phyloP scores from a whole-genome alignment of 345 rosid species.

The Aquilaria sinensis region DNA sequence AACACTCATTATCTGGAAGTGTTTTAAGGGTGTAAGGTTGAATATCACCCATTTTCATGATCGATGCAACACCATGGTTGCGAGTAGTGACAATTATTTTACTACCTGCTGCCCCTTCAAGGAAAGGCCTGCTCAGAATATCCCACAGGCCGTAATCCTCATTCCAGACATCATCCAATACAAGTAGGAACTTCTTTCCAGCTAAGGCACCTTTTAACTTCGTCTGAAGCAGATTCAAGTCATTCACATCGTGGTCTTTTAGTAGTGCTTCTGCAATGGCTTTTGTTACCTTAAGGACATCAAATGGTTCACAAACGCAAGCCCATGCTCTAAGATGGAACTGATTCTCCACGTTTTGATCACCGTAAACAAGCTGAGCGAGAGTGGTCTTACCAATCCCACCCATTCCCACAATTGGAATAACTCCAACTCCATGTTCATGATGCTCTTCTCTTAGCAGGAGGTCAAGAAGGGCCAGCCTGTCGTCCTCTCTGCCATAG shows the following conservation, averaged over 20 bases:
- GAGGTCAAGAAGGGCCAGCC: conserved; percentile 10
- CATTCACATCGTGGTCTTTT: neutral
- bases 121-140: conserved; percentile 8
- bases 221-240: conserved; percentile 5
- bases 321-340: conserved; percentile 13
- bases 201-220: neutral
- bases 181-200: conserved; percentile 4
- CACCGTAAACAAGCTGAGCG: conserved; percentile 1
- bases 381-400: too few species aligned
- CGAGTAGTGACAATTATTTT: conserved; percentile 4
- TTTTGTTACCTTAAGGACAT: too few species aligned
- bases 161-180: too few species aligned
- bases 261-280: neutral
- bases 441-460: conserved; percentile 4
- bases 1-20: too few species aligned
- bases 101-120: conserved; percentile 10
- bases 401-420: too few species aligned
- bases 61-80: neutral
- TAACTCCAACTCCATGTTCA: too few species aligned
- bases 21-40: too few species aligned
- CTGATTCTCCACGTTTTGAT: neutral
- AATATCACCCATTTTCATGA: neutral
- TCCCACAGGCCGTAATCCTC: neutral
- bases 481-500: conserved; percentile 21
- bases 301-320: conserved; percentile 7